A percentile compares a stretch with the other conserved stretches of the same genome.
Evolutionary conservation across 1,284 basidiomycete genomes (phyloP).

Genomic region (Apiotrichum domesticum): DNA sequence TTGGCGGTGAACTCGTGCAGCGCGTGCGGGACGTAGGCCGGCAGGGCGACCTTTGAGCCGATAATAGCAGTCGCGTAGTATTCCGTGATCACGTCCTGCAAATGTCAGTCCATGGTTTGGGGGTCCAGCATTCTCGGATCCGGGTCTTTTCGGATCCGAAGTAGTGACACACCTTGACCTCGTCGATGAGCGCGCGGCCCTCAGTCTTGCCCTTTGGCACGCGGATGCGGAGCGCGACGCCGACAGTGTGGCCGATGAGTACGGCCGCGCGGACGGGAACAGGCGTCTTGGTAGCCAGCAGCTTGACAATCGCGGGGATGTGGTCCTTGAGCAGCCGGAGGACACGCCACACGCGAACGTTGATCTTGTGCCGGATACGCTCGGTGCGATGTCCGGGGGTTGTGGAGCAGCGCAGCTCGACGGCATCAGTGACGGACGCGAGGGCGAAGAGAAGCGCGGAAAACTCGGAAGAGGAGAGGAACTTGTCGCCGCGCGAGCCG

Average conservation of each 20-base stretch:
- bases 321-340: conserved; percentile 27
- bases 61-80: conserved; percentile 40
- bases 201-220: conserved; percentile 16
- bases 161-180: conserved; percentile 24
- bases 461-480: conserved; percentile 26
- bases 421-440: conserved; percentile 35
- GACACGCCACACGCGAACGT: conserved; percentile 35
- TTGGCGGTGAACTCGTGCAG: conserved; percentile 30
- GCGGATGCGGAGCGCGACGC: conserved; percentile 34
- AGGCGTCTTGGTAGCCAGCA: conserved; percentile 26
- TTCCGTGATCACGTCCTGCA: conserved; percentile 28
- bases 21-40: conserved; percentile 25
- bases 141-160: conserved; percentile 2
- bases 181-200: conserved; percentile 24
- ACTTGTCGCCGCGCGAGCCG: conserved; percentile 20
- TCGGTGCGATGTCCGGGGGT: conserved; percentile 4
- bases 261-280: conserved; percentile 28
- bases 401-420: conserved; percentile 17
- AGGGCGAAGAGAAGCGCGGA: conserved; percentile 32
- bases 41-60: conserved; percentile 33
- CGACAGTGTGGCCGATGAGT: conserved; percentile 37
- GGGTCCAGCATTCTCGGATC: too few species aligned
- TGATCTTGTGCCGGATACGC: conserved; percentile 30
- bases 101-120: too few species aligned
- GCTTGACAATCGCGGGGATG: conserved; percentile 30